These are phyloP conservation scores for Lecanoromycetidae sp. DNA, from an alignment of 2,329 filamentous ascomycete species.

Conservation along the genomic window DNA sequence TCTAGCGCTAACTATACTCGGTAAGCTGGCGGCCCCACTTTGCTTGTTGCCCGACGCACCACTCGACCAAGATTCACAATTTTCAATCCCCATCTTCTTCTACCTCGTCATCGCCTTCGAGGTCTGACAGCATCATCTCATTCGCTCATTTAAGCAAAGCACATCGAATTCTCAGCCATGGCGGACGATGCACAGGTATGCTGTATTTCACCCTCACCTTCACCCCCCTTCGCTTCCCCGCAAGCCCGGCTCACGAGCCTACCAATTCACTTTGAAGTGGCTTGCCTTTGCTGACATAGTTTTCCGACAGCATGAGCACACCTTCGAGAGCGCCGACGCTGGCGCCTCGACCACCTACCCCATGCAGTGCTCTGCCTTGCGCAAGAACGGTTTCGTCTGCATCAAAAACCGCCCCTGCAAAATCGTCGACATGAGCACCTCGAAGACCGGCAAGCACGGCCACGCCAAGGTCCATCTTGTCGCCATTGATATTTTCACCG, in stretches of 20 bases:
- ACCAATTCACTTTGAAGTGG: background rate
- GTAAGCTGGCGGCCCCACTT: too few species aligned
- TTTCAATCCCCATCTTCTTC: conserved; percentile 4
- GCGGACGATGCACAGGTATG: conserved; percentile 56
- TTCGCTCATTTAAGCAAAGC: conserved; percentile 18
- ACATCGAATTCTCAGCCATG: conserved; percentile 38
- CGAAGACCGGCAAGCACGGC: conserved; percentile 99
- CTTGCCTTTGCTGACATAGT: conserved; percentile 18
- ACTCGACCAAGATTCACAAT: background rate
- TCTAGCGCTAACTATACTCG: too few species aligned
- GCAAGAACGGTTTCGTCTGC: conserved; percentile 97
- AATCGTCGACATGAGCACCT: conserved; percentile 99
- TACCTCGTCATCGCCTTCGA: conserved; percentile 4
- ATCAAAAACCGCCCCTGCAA: conserved; percentile 99
- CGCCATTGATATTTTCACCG: conserved; percentile 97
- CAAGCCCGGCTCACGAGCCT: background rate
- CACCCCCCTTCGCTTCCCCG: conserved; percentile 17
- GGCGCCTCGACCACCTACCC: conserved; percentile 90
- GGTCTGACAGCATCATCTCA: background rate
- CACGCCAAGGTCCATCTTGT: conserved; percentile 99
- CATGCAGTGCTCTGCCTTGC: conserved; percentile 98
- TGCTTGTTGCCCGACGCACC: background rate
- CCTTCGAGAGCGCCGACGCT: conserved; percentile 90
- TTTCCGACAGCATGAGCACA: conserved; percentile 50
- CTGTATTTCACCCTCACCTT: conserved; percentile 20